Percentiles rank a stretch among this genome's conserved stretches.
Conservation (phyloP, 257 asterid species). For the Petunia axillaris region DNA sequence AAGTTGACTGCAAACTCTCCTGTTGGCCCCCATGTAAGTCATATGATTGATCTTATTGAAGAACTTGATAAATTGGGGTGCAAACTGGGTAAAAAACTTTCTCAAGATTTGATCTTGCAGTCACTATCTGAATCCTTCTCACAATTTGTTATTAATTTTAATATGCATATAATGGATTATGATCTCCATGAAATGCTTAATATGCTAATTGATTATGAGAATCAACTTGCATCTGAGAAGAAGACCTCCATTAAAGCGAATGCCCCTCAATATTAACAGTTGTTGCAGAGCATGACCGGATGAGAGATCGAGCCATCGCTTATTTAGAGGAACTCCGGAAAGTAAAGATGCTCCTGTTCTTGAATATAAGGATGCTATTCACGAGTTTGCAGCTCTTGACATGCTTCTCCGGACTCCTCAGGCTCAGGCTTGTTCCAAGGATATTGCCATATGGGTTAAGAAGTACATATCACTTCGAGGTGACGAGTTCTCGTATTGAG, state of each 20-base stretch:
- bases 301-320: conserved; percentile 92
- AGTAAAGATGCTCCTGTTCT: conserved; percentile 90
- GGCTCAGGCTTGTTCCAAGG: conserved; percentile 89
- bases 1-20: no score
- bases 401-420: conserved; percentile 88
- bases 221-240: conserved; percentile 10
- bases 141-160: no score
- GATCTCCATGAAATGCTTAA: no score
- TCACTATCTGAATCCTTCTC: no score
- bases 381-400: conserved; percentile 85
- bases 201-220: no score
- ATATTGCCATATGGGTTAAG: conserved; percentile 92
- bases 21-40: no score
- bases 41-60: no score
- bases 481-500: conserved; percentile 85
- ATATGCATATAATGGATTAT: no score
- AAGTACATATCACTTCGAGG: conserved; percentile 87
- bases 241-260: conserved; percentile 73
- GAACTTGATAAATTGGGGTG: no score
- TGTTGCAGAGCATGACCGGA: conserved; percentile 92
- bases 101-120: no score
- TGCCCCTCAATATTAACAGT: conserved; percentile 89
- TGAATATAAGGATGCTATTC: conserved; percentile 88
- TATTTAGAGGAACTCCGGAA: conserved; percentile 91
- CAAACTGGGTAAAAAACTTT: no score